These are phyloP conservation scores for Micractinium sp. DNA, from an alignment of 139 green algal genomes.

Conservation along the genomic window DNA sequence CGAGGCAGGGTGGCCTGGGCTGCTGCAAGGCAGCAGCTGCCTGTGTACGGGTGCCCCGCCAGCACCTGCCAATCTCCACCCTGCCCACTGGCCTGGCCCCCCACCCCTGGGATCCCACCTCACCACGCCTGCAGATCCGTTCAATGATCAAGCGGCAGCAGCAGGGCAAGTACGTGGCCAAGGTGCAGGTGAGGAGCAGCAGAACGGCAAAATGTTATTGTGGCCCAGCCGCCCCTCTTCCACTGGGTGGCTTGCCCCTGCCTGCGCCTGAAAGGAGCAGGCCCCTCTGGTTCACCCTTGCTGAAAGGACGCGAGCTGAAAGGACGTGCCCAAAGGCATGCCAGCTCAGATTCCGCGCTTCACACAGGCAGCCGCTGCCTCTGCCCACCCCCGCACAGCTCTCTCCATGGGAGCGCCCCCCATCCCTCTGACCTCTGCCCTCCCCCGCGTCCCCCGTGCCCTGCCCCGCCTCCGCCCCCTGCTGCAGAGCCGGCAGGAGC, in stretches of 20 bases:
- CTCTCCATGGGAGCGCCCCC: neutral
- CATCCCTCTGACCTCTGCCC: neutral
- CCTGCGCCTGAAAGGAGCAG: neutral
- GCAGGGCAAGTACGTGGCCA: slow-evolving; percentile 81
- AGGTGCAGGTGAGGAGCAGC: slow-evolving; percentile 58
- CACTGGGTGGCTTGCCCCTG: neutral
- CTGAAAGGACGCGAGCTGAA: no score
- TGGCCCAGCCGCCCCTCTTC: no score
- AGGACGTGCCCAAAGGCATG: no score
- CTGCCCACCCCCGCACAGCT: neutral
- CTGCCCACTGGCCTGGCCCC: neutral
- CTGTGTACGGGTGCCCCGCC: neutral
- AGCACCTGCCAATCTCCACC: neutral
- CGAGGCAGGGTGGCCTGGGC: no score
- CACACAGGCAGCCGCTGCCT: no score
- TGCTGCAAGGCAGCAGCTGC: no score
- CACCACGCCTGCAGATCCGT: slow-evolving; percentile 47
- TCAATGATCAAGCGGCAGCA: slow-evolving; percentile 77
- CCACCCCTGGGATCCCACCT: neutral
- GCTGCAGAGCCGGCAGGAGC: slow-evolving; percentile 52
- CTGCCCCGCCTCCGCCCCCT: neutral
- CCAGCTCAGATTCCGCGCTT: no score
- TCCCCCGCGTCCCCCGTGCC: neutral
- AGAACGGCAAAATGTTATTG: neutral
- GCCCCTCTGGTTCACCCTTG: no score